Percentiles rank a stretch among this genome's conserved stretches.
These are phyloP conservation scores for Novymonas esmeraldas DNA, from an alignment of 208 protist species.

Conservation along the genomic window DNA sequence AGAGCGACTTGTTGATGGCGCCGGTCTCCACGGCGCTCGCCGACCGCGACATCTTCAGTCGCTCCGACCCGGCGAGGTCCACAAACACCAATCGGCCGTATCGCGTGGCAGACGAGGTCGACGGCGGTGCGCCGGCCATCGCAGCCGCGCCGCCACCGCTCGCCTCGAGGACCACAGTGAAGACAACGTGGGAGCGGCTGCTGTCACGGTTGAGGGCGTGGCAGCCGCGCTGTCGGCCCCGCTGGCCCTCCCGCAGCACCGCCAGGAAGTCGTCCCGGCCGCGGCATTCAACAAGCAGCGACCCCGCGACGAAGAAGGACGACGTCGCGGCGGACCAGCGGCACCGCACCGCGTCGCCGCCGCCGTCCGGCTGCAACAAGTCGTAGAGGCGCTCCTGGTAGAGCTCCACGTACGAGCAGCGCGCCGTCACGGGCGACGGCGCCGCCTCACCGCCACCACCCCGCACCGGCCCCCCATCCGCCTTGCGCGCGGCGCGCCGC, in stretches of 20 bases:
- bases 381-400: conserved; percentile 91
- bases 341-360: conserved; percentile 46
- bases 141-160: conserved; percentile 12
- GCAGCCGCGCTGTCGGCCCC: conserved; percentile 67
- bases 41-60: conserved; percentile 84
- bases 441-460: too few relatives aligned
- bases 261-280: conserved; percentile 71
- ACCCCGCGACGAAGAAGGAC: conserved; percentile 86
- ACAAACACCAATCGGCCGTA: conserved; percentile 91
- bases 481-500: conserved; percentile 8
- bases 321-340: conserved; percentile 74
- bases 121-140: neutral
- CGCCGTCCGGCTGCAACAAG: conserved; percentile 62
- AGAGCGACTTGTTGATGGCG: conserved; percentile 91
- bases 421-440: conserved; percentile 33
- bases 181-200: conserved; percentile 91
- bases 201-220: conserved; percentile 90
- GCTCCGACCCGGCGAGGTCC: conserved; percentile 95
- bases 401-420: conserved; percentile 84
- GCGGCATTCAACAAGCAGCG: conserved; percentile 82
- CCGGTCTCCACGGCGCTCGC: conserved; percentile 68
- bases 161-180: conserved; percentile 82
- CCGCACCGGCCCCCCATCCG: too few relatives aligned
- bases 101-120: conserved; percentile 2
- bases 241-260: conserved; percentile 84